Percentiles rank a stretch among this genome's conserved stretches.
Evolutionary conservation across 306 rosid species (phyloP).

Genomic region (Citrullus amarus): DNA sequence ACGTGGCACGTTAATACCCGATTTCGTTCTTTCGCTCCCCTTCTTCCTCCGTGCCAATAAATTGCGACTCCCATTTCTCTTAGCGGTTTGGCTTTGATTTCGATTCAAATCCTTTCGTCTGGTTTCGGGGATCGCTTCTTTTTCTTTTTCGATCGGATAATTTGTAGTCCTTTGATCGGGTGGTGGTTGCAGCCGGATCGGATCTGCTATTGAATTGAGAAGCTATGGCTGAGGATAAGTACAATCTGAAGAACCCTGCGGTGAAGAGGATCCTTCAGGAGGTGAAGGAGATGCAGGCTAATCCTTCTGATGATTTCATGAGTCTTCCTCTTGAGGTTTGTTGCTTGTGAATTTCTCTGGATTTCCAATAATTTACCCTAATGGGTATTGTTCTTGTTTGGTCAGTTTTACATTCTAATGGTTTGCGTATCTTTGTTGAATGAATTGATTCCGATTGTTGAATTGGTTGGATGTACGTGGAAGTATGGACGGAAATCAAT

Average conservation of each 20-base stretch:
- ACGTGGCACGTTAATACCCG: not conserved
- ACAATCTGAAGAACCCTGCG: constrained; percentile 74
- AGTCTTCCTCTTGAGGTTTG: constrained; percentile 90
- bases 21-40: not conserved
- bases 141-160: not conserved
- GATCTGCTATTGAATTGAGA: not conserved
- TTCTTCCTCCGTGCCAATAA: not conserved
- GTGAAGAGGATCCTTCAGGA: constrained; percentile 95
- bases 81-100: constrained; percentile 1
- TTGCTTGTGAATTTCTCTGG: no score
- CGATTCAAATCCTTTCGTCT: not conserved
- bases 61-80: not conserved
- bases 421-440: not conserved
- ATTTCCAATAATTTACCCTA: not conserved
- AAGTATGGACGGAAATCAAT: not conserved
- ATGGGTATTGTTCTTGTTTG: not conserved
- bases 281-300: constrained; percentile 87
- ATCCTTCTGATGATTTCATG: constrained; percentile 89
- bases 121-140: not conserved
- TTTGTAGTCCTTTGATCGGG: not conserved
- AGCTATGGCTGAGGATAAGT: constrained; percentile 68
- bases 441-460: not conserved
- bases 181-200: not conserved
- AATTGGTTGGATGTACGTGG: not conserved
- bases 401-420: not conserved